A percentile compares a stretch with the other conserved stretches of the same genome.
Conservation (phyloP, 2,329 filamentous ascomycete genomes). For the Madurella fahalii region DNA sequence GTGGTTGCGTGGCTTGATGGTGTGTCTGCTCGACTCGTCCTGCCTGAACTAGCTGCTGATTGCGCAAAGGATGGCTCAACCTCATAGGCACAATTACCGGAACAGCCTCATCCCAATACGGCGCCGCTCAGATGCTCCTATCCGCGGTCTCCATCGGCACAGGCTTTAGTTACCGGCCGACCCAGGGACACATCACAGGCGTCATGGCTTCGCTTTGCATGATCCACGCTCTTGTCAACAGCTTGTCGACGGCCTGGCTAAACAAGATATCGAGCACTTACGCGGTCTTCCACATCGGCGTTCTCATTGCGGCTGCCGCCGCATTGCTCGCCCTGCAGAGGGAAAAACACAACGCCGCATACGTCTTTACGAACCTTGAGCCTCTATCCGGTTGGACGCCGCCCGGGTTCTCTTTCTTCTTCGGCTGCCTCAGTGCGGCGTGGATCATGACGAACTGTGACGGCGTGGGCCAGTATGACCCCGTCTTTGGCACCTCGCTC, state of each 20-base stretch:
- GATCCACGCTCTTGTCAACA: constrained; percentile 48
- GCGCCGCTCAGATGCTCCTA: constrained; percentile 51
- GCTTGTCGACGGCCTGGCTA: constrained; percentile 52
- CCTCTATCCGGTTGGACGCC: constrained; percentile 40
- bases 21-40: neutral
- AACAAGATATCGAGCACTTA: constrained; percentile 54
- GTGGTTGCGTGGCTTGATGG: constrained; percentile 45
- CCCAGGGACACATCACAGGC: constrained; percentile 42
- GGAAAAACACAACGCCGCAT: constrained; percentile 46
- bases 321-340: constrained; percentile 46
- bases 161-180: constrained; percentile 43
- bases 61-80: constrained; percentile 41
- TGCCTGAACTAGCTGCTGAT: neutral
- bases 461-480: neutral
- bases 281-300: constrained; percentile 51
- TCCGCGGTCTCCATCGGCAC: constrained; percentile 49
- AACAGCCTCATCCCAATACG: constrained; percentile 53
- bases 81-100: constrained; percentile 49
- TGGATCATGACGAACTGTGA: constrained; percentile 49
- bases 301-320: constrained; percentile 47
- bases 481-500: neutral
- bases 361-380: constrained; percentile 46
- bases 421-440: constrained; percentile 51
- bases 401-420: constrained; percentile 49
- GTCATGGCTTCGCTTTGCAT: constrained; percentile 52